phyloP scores from a whole-genome alignment of 345 rosid genomes.

The Pistacia integerrima region DNA sequence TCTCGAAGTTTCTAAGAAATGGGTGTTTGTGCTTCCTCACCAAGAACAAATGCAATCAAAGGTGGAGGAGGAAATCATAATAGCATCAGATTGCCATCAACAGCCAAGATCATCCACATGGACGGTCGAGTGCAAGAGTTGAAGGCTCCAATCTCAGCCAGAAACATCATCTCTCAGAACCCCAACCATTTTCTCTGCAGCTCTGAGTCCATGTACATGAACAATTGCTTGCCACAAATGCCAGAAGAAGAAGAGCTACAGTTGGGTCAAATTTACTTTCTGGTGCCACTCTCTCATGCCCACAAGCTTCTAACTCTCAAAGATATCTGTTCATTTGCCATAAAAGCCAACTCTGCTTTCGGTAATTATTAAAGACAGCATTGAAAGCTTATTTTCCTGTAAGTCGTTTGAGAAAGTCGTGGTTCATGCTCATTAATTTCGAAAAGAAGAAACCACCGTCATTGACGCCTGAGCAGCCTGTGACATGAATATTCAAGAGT shows the following conservation, averaged over 20 bases:
- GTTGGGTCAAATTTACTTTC: conserved; percentile 39
- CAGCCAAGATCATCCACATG: conserved; percentile 24
- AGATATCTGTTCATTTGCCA: conserved; percentile 39
- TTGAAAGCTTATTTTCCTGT: conserved; percentile 17
- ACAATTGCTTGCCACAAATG: conserved; percentile 27
- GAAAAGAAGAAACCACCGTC: no score
- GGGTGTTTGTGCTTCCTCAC: conserved; percentile 33
- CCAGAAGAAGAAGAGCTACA: conserved; percentile 39
- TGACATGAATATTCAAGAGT: background rate
- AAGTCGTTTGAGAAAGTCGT: background rate
- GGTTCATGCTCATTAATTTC: background rate
- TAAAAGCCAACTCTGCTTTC: conserved; percentile 34
- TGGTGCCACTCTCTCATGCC: conserved; percentile 32
- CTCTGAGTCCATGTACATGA: conserved; percentile 35
- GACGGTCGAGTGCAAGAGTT: conserved; percentile 35
- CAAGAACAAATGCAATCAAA: background rate
- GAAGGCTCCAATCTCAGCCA: conserved; percentile 23
- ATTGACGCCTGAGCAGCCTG: background rate
- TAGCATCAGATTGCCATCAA: conserved; percentile 1
- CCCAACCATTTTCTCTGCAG: conserved; percentile 39
- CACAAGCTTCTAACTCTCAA: conserved; percentile 25
- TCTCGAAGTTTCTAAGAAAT: background rate
- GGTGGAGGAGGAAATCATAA: background rate
- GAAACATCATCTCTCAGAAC: conserved; percentile 23
- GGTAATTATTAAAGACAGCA: background rate